Evolutionary conservation across 139 green algal genomes (phyloP).

Genomic region (Raphidocelis subcapitata): DNA sequence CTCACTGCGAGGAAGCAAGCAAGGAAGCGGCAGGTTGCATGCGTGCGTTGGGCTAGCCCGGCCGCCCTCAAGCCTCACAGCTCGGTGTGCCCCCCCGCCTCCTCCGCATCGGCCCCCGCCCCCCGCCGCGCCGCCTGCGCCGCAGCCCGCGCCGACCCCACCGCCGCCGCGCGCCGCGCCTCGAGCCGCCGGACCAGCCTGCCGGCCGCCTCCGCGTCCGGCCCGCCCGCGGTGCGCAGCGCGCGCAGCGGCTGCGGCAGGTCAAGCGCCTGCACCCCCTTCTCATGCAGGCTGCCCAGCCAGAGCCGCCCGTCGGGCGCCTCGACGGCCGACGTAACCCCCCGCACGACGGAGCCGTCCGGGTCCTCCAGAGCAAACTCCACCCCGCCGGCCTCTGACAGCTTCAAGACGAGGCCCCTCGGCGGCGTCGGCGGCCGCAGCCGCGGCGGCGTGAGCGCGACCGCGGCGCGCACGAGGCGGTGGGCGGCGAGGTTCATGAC

Average conservation of each 20-base stretch:
- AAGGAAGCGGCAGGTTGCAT: no score
- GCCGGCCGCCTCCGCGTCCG: no score
- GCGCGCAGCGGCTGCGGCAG: background rate
- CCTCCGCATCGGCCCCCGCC: no score
- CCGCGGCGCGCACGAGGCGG: conserved; percentile 11
- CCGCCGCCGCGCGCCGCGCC: no score
- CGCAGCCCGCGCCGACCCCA: no score
- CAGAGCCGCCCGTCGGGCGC: background rate
- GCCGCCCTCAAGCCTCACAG: no score
- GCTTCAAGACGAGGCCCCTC: conserved; percentile 29
- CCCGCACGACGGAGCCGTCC: background rate
- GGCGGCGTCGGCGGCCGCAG: background rate
- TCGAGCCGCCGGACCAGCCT: no score
- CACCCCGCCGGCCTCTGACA: conserved; percentile 15
- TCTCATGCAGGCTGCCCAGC: conserved; percentile 9
- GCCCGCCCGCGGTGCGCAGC: no score
- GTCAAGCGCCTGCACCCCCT: background rate
- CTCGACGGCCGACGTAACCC: conserved; percentile 7
- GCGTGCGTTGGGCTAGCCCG: no score
- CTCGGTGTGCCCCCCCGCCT: no score
- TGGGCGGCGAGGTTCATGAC: conserved; percentile 12
- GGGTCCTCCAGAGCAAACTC: conserved; percentile 31
- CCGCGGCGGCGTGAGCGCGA: conserved; percentile 1
- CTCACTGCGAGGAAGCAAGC: no score
- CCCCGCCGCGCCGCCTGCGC: no score